phyloP scores from a whole-genome alignment of 2,329 filamentous ascomycete genomes.

The Talaromyces piceae region DNA sequence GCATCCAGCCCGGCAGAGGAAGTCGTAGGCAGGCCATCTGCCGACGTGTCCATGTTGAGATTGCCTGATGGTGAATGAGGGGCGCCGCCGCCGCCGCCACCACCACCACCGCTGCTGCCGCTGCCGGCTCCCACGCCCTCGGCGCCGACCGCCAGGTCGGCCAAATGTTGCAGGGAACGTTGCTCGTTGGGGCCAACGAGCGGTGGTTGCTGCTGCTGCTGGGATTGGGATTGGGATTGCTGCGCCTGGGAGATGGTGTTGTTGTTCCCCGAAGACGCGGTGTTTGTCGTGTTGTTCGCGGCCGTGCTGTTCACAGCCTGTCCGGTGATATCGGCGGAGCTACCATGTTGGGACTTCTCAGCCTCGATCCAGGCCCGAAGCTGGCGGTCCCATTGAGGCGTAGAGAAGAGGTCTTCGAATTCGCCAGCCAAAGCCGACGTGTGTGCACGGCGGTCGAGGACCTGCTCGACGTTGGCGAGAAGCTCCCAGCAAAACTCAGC shows the following conservation, averaged over 20 bases:
- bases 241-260: background rate
- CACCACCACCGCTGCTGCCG: conserved; percentile 21
- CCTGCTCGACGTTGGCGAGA: conserved; percentile 45
- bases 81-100: conserved; percentile 11
- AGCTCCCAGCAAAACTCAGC: conserved; percentile 32
- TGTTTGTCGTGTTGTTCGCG: conserved; percentile 1
- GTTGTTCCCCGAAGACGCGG: background rate
- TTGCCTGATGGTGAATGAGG: background rate
- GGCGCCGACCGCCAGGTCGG: conserved; percentile 37
- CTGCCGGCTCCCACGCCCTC: conserved; percentile 26
- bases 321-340: background rate
- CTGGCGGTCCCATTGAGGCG: conserved; percentile 33
- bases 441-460: conserved; percentile 40
- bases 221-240: too few species aligned
- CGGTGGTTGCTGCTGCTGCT: conserved; percentile 16
- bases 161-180: conserved; percentile 37
- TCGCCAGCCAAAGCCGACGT: conserved; percentile 21
- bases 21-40: background rate
- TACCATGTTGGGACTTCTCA: conserved; percentile 27
- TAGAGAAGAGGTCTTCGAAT: conserved; percentile 33
- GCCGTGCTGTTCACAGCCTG: conserved; percentile 3
- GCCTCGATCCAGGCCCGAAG: conserved; percentile 34
- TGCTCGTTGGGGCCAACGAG: conserved; percentile 37
- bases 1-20: background rate
- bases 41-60: background rate